A percentile compares a stretch with the other conserved stretches of the same genome.
Conservation (phyloP, 768 basidiomycete genomes). For the Leccinum disarticulatum region DNA sequence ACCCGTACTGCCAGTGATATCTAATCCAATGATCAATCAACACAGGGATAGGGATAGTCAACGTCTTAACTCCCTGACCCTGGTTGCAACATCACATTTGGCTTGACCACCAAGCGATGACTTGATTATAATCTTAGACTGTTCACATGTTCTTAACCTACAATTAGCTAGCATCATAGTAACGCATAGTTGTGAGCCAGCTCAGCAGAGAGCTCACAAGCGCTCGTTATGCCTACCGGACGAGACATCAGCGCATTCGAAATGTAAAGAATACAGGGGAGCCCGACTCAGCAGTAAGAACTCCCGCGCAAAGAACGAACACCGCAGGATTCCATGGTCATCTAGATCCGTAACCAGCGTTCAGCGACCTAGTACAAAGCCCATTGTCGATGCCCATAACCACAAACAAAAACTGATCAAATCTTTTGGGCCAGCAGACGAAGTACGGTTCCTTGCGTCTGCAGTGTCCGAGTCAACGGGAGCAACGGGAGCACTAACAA, state of each 20-base stretch:
- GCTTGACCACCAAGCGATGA: background rate
- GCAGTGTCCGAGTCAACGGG: conserved; percentile 42
- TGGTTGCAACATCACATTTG: background rate
- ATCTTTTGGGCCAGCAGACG: conserved; percentile 60
- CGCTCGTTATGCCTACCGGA: conserved; percentile 52
- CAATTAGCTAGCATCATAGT: background rate
- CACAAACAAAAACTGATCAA: conserved; percentile 2
- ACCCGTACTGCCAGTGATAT: background rate
- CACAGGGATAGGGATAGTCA: background rate
- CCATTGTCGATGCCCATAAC: background rate
- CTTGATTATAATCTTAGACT: background rate
- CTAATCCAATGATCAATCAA: background rate
- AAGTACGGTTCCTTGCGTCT: conserved; percentile 59
- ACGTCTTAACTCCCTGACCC: background rate
- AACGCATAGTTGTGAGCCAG: conserved; percentile 58
- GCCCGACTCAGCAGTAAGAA: conserved; percentile 54
- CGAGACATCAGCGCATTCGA: background rate
- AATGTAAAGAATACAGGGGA: background rate
- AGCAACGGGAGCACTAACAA: conserved; percentile 58
- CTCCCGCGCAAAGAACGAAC: conserved; percentile 70
- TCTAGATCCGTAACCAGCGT: conserved; percentile 58
- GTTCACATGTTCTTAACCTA: background rate
- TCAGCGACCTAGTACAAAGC: conserved; percentile 47
- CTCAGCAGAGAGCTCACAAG: conserved; percentile 58
- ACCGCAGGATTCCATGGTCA: conserved; percentile 60